These are phyloP conservation scores for Laguncularia racemosa DNA, from an alignment of 345 rosid genomes.

Conservation along the genomic window DNA sequence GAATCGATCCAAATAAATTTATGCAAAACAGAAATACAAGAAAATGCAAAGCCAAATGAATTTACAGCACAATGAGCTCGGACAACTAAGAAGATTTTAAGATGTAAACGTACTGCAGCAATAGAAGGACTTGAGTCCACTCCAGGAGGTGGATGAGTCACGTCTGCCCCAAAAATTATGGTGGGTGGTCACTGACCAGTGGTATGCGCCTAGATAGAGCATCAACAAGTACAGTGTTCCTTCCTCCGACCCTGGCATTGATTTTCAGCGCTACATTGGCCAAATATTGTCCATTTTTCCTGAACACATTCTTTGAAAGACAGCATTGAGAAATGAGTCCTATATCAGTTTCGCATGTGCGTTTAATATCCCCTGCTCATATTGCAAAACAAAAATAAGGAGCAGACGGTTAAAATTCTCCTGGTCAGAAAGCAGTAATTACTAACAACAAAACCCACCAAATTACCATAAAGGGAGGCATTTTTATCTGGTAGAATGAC, in stretches of 20 bases:
- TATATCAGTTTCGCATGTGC: slow-evolving; percentile 93
- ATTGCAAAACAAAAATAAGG: slow-evolving; percentile 7
- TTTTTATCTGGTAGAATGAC: slow-evolving; percentile 92
- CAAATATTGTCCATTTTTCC: slow-evolving; percentile 69
- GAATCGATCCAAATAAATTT: slow-evolving; percentile 1
- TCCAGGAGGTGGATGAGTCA: slow-evolving; percentile 96
- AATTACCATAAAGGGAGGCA: slow-evolving; percentile 80
- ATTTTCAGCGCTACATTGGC: slow-evolving; percentile 91
- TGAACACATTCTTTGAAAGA: slow-evolving; percentile 71
- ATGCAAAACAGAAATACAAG: too few species aligned
- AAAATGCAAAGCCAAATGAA: too few species aligned
- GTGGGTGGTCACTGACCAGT: slow-evolving; percentile 80
- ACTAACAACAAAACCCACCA: too few species aligned
- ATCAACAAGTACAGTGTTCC: slow-evolving; percentile 91
- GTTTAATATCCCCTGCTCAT: slow-evolving; percentile 76
- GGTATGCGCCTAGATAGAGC: slow-evolving; percentile 84
- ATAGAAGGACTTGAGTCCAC: slow-evolving; percentile 96
- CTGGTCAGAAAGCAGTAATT: not conserved
- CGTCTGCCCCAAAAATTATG: slow-evolving; percentile 95
- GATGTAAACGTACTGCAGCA: slow-evolving; percentile 61
- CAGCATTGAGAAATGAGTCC: slow-evolving; percentile 96
- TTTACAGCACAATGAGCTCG: too few species aligned
- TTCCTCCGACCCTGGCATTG: slow-evolving; percentile 93
- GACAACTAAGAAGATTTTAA: not conserved
- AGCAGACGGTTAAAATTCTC: not conserved